Conservation (phyloP, 768 basidiomycete genomes). For the Leccinum obscurum region DNA sequence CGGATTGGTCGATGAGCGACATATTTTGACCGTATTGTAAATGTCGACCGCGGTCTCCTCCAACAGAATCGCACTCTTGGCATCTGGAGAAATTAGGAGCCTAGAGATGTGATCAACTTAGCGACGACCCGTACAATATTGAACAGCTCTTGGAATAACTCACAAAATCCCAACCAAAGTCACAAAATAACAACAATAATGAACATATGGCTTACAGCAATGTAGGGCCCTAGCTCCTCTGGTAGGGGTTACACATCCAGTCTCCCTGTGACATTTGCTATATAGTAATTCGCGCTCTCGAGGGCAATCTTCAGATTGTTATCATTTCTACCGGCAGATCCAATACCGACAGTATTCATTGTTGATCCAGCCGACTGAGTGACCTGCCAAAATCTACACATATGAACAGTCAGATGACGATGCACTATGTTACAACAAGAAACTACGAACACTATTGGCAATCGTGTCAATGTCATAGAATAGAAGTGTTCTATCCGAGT, state of each 20-base stretch:
- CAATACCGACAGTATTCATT: too few species aligned
- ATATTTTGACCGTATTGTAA: too few species aligned
- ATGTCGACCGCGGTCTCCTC: too few species aligned
- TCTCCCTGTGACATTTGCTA: conserved; percentile 51
- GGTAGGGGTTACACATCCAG: conserved; percentile 43
- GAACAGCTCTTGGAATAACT: not conserved
- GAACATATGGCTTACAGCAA: conserved; percentile 30
- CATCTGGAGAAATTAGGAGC: too few species aligned
- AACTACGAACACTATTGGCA: conserved; percentile 48
- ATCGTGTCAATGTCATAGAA: conserved; percentile 61
- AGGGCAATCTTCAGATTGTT: conserved; percentile 37
- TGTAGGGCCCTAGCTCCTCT: conserved; percentile 12
- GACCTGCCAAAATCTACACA: conserved; percentile 46
- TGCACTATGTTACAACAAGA: not conserved
- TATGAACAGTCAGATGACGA: conserved; percentile 1
- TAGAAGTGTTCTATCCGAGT: conserved; percentile 39
- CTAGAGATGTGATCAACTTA: too few species aligned
- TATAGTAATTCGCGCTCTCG: conserved; percentile 55
- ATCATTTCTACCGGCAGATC: too few species aligned
- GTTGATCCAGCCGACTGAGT: conserved; percentile 43
- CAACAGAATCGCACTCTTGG: too few species aligned
- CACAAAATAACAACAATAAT: conserved; percentile 14
- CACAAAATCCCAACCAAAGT: conserved; percentile 68
- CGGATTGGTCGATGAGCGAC: too few species aligned
- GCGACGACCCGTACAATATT: not conserved